A percentile compares a stretch with the other conserved stretches of the same genome.
Evolutionary conservation across 345 rosid genomes (phyloP).

Genomic region (Gossypium anomalum): DNA sequence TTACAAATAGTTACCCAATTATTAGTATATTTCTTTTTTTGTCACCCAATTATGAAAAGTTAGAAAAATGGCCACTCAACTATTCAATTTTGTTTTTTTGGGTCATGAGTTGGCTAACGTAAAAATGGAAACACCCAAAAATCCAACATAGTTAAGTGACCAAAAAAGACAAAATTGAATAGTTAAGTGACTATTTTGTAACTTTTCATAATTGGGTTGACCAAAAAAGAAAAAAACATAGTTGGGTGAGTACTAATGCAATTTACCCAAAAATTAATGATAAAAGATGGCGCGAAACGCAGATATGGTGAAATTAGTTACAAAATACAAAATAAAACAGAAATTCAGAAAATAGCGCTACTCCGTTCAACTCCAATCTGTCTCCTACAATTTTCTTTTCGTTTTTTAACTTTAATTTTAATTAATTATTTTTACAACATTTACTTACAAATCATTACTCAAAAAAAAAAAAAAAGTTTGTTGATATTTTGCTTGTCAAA

Average conservation of each 20-base stretch:
- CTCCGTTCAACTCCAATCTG: slow-evolving; percentile 28
- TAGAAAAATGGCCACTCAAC: too few species aligned
- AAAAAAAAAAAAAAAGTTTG: neutral
- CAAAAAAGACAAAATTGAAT: too few species aligned
- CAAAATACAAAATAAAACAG: slow-evolving; percentile 14
- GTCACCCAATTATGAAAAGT: too few species aligned
- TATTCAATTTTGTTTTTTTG: too few species aligned
- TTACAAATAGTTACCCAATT: too few species aligned
- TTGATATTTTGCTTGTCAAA: neutral
- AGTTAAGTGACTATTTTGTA: too few species aligned
- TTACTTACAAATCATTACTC: neutral
- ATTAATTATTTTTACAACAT: neutral
- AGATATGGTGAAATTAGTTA: slow-evolving; percentile 29
- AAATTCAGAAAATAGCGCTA: slow-evolving; percentile 36
- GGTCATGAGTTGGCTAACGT: too few species aligned
- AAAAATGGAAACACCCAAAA: too few species aligned
- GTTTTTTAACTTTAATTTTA: slow-evolving; percentile 11
- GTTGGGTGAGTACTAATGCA: slow-evolving; percentile 4
- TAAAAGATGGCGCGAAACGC: slow-evolving; percentile 37
- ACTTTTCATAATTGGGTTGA: too few species aligned
- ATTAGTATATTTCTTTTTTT: too few species aligned
- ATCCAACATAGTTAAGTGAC: too few species aligned
- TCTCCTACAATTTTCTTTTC: neutral
- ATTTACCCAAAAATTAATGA: neutral
- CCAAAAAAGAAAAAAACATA: neutral